These are phyloP conservation scores for Hevea brasiliensis DNA, from an alignment of 345 rosid genomes.

Conservation along the genomic window DNA sequence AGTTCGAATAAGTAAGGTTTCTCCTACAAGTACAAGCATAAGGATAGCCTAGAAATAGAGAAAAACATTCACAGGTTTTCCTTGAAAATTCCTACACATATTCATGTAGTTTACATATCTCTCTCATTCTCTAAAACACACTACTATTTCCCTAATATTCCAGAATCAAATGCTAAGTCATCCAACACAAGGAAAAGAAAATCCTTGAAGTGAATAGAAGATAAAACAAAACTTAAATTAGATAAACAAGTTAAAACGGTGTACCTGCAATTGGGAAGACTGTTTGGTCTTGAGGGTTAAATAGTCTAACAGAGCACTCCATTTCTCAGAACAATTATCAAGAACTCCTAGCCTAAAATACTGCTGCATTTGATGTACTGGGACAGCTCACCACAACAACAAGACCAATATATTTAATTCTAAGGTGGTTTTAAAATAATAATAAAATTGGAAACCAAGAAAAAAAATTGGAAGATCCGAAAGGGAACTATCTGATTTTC, in stretches of 20 bases:
- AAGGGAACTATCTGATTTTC: neutral
- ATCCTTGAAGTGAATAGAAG: neutral
- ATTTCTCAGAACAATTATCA: slow-evolving; percentile 63
- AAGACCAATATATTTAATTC: neutral
- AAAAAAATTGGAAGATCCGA: neutral
- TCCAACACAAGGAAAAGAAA: no score
- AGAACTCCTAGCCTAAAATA: slow-evolving; percentile 67
- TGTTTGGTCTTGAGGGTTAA: slow-evolving; percentile 65
- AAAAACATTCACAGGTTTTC: no score
- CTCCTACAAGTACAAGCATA: neutral
- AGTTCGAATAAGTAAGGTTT: neutral
- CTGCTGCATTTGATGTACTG: slow-evolving; percentile 85
- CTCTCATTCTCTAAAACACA: no score
- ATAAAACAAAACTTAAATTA: neutral
- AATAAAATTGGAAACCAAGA: neutral
- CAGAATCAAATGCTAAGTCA: neutral
- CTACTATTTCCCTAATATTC: neutral
- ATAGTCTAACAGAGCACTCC: slow-evolving; percentile 63
- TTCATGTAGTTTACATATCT: neutral
- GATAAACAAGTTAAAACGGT: neutral
- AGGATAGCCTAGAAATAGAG: no score
- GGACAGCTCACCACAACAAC: slow-evolving; percentile 43
- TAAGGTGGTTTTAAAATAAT: neutral
- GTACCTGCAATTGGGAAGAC: slow-evolving; percentile 59
- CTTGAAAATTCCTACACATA: neutral